These are phyloP conservation scores for Phymatotrichopsis omnivora DNA, from an alignment of 2,329 filamentous ascomycete genomes.

Conservation along the genomic window DNA sequence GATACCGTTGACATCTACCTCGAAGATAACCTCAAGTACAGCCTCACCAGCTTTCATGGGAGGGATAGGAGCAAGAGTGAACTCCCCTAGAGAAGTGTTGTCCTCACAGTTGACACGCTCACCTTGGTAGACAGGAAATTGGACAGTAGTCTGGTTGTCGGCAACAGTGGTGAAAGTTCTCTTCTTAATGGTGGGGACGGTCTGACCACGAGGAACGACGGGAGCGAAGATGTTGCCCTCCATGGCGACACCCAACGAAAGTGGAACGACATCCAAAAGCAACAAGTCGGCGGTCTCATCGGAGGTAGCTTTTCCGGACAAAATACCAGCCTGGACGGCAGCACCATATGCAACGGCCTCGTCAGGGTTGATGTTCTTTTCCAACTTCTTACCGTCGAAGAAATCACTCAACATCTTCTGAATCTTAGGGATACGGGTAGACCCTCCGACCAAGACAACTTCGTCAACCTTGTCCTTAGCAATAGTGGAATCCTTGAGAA, in stretches of 20 bases:
- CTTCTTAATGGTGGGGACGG: conserved; percentile 75
- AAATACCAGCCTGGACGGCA: conserved; percentile 95
- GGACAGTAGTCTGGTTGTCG: conserved; percentile 67
- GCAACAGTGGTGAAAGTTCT: conserved; percentile 79
- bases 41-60: conserved; percentile 88
- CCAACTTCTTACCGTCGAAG: conserved; percentile 99
- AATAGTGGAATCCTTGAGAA: conserved; percentile 81
- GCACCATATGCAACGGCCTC: conserved; percentile 99
- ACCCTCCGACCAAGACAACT: conserved; percentile 97
- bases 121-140: conserved; percentile 91
- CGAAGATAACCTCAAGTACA: conserved; percentile 94
- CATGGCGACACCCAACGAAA: conserved; percentile 98
- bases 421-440: conserved; percentile 96
- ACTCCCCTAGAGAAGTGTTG: conserved; percentile 96
- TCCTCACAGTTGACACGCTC: conserved; percentile 97
- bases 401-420: conserved; percentile 99
- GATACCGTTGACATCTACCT: conserved; percentile 99
- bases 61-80: conserved; percentile 82
- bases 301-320: conserved; percentile 94
- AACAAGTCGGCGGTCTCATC: conserved; percentile 91
- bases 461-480: conserved; percentile 92
- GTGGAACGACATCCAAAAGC: conserved; percentile 88
- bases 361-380: conserved; percentile 99
- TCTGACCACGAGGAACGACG: conserved; percentile 69
- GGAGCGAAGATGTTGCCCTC: conserved; percentile 98